phyloP scores from a whole-genome alignment of 495 filamentous ascomycete genomes.

The Neurospora cerealis region DNA sequence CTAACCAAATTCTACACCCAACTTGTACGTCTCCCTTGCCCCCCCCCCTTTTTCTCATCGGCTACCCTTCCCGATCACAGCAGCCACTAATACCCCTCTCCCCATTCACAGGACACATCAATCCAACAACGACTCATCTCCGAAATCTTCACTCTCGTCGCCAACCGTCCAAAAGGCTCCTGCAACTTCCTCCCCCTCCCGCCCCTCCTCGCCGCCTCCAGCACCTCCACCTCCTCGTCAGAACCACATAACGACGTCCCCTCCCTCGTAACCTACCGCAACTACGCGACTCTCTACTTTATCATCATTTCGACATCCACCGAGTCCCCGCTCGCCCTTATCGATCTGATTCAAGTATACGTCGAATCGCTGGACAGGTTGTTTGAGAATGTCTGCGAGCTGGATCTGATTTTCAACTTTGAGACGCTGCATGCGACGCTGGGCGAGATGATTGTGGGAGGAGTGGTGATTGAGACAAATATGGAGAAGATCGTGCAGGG shows the following conservation, averaged over 20 bases:
- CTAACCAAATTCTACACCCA: constrained; percentile 99
- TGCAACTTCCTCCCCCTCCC: constrained; percentile 88
- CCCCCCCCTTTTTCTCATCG: background rate
- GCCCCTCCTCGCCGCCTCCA: constrained; percentile 40
- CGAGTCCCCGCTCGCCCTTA: constrained; percentile 87
- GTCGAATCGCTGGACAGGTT: constrained; percentile 90
- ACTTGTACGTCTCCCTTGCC: constrained; percentile 48
- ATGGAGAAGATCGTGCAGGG: constrained; percentile 79
- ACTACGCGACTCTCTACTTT: constrained; percentile 97
- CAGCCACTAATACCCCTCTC: constrained; percentile 4
- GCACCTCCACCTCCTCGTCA: constrained; percentile 44
- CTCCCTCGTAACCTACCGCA: constrained; percentile 92
- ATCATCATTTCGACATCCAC: constrained; percentile 97
- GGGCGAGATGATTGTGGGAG: constrained; percentile 91
- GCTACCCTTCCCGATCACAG: background rate
- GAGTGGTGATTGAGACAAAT: constrained; percentile 90
- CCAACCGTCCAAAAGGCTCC: constrained; percentile 73
- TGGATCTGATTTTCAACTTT: constrained; percentile 98
- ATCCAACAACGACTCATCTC: constrained; percentile 93
- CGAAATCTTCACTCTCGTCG: constrained; percentile 95
- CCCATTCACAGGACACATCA: constrained; percentile 61
- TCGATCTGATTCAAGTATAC: constrained; percentile 96
- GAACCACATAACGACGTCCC: constrained; percentile 73
- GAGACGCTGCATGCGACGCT: constrained; percentile 89
- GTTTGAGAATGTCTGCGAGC: constrained; percentile 96